Evolutionary conservation across 768 basidiomycete genomes (phyloP).

Genomic region (Calvatia gigantea): DNA sequence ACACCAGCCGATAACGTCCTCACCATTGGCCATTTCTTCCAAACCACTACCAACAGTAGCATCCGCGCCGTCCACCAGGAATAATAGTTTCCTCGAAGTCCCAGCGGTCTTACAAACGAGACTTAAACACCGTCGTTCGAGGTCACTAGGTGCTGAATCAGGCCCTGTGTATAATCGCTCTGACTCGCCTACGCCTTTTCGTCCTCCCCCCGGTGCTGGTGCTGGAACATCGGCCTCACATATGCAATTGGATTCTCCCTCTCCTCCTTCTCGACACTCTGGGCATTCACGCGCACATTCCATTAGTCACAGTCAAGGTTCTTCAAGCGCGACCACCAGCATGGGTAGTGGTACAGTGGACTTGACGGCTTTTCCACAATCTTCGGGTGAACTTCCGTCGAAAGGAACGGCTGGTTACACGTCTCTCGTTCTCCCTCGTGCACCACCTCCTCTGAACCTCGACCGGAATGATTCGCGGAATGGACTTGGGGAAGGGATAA

Average conservation of each 20-base stretch:
- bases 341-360: slow-evolving; percentile 1
- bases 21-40: slow-evolving; percentile 2
- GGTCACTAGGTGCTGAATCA: slow-evolving; percentile 9
- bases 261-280: neutral
- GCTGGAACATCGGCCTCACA: neutral
- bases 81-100: neutral
- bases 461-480: neutral
- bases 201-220: neutral
- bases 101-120: neutral
- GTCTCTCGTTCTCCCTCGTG: slow-evolving; percentile 11
- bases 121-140: slow-evolving; percentile 9
- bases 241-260: neutral
- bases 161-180: neutral
- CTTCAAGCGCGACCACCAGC: neutral
- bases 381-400: slow-evolving; percentile 16
- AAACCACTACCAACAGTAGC: neutral
- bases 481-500: slow-evolving; percentile 15
- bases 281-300: slow-evolving; percentile 1
- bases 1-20: slow-evolving; percentile 9
- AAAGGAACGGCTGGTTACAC: slow-evolving; percentile 15
- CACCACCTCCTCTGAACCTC: slow-evolving; percentile 13
- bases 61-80: neutral
- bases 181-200: slow-evolving; percentile 1
- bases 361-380: slow-evolving; percentile 8
- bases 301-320: neutral